Evolutionary conservation across 2,329 filamentous ascomycete genomes (phyloP).

Genomic region (Sporothrix humicola): DNA sequence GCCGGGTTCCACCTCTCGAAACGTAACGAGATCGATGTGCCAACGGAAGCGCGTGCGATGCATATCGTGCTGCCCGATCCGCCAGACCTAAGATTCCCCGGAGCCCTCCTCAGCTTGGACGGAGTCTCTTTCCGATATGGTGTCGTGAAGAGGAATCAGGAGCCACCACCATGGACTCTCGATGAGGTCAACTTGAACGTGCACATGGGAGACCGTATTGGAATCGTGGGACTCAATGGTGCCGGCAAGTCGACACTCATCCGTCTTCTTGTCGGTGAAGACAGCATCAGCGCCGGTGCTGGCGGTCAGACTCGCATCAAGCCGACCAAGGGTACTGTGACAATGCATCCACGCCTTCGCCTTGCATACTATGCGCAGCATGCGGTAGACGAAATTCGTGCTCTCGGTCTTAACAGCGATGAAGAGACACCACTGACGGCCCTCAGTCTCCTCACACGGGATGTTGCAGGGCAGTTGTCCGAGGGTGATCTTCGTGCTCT

Average conservation of each 20-base stretch:
- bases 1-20: constrained; percentile 63
- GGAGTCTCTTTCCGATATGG: constrained; percentile 70
- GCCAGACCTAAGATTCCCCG: constrained; percentile 74
- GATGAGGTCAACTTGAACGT: constrained; percentile 71
- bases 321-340: constrained; percentile 50
- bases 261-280: constrained; percentile 68
- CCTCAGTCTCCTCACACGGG: constrained; percentile 64
- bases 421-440: constrained; percentile 62
- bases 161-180: constrained; percentile 49
- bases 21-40: constrained; percentile 74
- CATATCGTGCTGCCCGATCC: constrained; percentile 66
- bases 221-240: constrained; percentile 79
- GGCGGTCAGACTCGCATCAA: background rate
- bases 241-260: constrained; percentile 82
- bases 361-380: constrained; percentile 78
- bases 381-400: constrained; percentile 71
- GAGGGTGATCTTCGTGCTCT: constrained; percentile 73
- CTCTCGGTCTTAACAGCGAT: constrained; percentile 52
- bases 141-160: constrained; percentile 41
- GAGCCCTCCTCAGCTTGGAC: constrained; percentile 74
- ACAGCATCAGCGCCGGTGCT: constrained; percentile 60
- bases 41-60: constrained; percentile 64
- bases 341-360: constrained; percentile 70
- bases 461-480: constrained; percentile 57
- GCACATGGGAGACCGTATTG: constrained; percentile 74